These are phyloP conservation scores for Fusarium fujikuroi DNA, from an alignment of 2,329 filamentous ascomycete species.

Conservation along the genomic window DNA sequence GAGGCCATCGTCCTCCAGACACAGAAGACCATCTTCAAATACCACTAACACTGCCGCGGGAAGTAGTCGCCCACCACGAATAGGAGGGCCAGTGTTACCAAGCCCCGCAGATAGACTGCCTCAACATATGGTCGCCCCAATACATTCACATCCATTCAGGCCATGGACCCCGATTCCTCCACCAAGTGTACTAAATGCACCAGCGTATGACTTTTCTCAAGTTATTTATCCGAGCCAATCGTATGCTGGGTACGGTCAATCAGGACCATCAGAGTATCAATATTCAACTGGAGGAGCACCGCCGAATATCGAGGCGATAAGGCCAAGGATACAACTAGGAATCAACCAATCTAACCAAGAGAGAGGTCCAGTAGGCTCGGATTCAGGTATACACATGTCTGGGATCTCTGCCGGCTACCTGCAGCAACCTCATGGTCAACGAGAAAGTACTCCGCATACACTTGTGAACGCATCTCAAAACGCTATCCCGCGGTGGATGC, in stretches of 20 bases:
- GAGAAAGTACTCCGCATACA: neutral
- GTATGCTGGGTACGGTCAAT: neutral
- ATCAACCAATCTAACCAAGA: neutral
- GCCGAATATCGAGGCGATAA: neutral
- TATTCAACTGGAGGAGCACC: neutral
- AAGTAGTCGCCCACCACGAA: no score
- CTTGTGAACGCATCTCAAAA: neutral
- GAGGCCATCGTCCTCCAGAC: neutral
- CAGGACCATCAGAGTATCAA: neutral
- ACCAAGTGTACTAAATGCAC: neutral
- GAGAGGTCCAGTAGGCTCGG: rapidly evolving
- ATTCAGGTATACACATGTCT: neutral
- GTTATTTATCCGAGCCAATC: neutral
- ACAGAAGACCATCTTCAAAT: neutral
- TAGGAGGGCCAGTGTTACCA: neutral
- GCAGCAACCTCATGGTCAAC: neutral
- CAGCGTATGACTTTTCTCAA: neutral
- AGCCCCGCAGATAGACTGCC: neutral
- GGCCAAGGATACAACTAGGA: no score
- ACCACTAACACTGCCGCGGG: neutral
- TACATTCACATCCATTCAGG: neutral
- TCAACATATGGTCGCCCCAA: neutral
- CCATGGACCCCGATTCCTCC: neutral
- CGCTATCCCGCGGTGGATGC: no score
- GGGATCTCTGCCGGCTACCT: neutral